Evolutionary conservation across 176 grass and related monocot species (phyloP).

Genomic region (Panicum miliaceum): DNA sequence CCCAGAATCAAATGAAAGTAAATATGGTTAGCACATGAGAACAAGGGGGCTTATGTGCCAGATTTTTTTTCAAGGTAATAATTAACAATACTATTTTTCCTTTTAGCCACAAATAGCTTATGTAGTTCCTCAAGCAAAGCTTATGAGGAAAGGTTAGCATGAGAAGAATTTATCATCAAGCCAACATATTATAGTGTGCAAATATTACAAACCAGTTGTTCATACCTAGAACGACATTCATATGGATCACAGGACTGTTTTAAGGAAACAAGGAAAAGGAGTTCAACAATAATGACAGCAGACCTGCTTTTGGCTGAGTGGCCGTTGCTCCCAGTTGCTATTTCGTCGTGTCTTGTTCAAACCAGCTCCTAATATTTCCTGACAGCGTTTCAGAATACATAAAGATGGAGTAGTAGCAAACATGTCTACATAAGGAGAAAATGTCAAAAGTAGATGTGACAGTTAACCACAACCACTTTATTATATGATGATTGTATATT

Average conservation of each 20-base stretch:
- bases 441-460: not conserved
- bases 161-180: not conserved
- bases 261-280: constrained; percentile 1
- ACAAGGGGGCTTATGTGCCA: not conserved
- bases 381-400: constrained; percentile 29
- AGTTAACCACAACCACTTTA: not conserved
- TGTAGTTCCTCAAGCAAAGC: not conserved
- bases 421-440: constrained; percentile 15
- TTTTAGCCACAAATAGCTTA: not conserved
- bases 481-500: constrained; percentile 35
- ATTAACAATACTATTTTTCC: not conserved
- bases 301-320: constrained; percentile 89
- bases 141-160: not conserved
- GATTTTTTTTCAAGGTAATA: not conserved
- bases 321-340: constrained; percentile 93
- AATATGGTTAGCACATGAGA: not conserved
- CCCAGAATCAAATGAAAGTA: constrained; percentile 12
- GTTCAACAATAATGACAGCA: not conserved
- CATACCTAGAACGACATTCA: constrained; percentile 12
- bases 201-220: constrained; percentile 10
- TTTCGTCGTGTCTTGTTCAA: constrained; percentile 86
- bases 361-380: constrained; percentile 91
- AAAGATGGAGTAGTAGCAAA: not conserved
- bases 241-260: constrained; percentile 13
- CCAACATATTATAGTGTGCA: not conserved